Base-by-base conservation (phyloP, 306 rosid genomes). In the Morella rubra region DNA sequence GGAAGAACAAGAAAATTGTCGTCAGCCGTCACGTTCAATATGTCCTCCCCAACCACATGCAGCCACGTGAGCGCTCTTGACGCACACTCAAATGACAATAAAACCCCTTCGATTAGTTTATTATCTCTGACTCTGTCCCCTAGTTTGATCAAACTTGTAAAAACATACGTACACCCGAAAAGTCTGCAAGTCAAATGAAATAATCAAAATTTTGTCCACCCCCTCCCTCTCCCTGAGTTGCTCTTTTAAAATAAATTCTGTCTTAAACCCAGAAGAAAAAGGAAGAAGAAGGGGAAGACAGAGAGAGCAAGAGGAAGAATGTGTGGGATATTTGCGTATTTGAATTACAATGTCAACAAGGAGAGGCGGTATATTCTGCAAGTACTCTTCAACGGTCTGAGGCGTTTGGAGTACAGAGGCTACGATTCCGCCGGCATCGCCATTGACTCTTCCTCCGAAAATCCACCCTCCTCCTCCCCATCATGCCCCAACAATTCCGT, bases 301-400 rank as follows among this genome's bases (percentile, higher is more conserved):
- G 44, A 24, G 44, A 72, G 12, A n/a, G 10, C 12, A 44, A 32
- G 37, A 62, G 65, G 15, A 20, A 75, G 62, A 82, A 95, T 92
- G 99, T 95, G 99, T 85, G 99, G 99, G 83, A 95, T 95, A 44
- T 95, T 95, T 70, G 97, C 99, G 19, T 95, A 95, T 77, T 90
- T 95, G 91, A 95, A 95, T 85, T 90, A 88, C 92, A 80, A 92
- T 32, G 92, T 91, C 8, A 80, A 84, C 47, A 86, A 95, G 81
- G 99, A 95, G 76, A 83, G 99, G 82, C 81, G 96, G 3, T 92
- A 89, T 77, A 91, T 95, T 85, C 86, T 95, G 19, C 97, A 92
- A 77, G 97, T 95, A 10, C 87, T 95, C 51, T 92, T 95, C 86
- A 95, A 95, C 81, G 99, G 97, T 4, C 82, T 92, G 7, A 80